These are phyloP conservation scores for Schizophyllum amplum DNA, from an alignment of 1,284 basidiomycete species.

Conservation along the genomic window DNA sequence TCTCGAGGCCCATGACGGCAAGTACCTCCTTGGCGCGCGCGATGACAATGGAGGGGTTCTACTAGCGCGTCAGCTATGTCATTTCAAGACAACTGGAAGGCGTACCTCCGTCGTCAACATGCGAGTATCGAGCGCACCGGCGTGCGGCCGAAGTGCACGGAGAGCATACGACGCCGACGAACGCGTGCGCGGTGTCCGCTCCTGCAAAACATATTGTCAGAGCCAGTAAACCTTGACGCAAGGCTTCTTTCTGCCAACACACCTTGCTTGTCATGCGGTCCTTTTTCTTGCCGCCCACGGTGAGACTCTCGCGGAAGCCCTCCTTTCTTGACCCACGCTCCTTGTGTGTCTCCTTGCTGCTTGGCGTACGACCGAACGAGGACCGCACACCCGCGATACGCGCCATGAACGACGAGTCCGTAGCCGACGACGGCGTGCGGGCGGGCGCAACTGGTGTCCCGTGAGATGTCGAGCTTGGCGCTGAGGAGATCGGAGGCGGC, in stretches of 20 bases:
- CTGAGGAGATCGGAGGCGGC: conserved; percentile 2
- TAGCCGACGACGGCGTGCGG: background rate
- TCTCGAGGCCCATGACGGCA: conserved; percentile 86
- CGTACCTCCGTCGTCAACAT: conserved; percentile 78
- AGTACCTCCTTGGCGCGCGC: conserved; percentile 67
- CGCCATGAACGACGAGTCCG: conserved; percentile 6
- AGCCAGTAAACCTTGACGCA: conserved; percentile 40
- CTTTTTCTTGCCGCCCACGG: background rate
- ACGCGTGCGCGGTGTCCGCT: conserved; percentile 7
- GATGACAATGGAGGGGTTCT: background rate
- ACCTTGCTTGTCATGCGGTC: background rate
- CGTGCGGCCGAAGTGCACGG: conserved; percentile 76
- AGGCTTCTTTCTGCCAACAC: too few species aligned
- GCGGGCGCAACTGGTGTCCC: background rate
- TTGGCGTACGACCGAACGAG: background rate
- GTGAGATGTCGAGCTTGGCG: background rate
- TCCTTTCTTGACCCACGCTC: background rate
- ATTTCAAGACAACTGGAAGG: conserved; percentile 36
- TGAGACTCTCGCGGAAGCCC: background rate
- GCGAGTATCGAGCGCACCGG: conserved; percentile 89
- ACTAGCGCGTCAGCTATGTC: background rate
- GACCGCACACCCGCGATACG: conserved; percentile 1
- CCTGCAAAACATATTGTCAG: conserved; percentile 32
- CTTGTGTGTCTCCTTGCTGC: background rate
- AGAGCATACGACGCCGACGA: conserved; percentile 23